These are phyloP conservation scores for Fusarium udum DNA, from an alignment of 2,329 filamentous ascomycete genomes.

Conservation along the genomic window DNA sequence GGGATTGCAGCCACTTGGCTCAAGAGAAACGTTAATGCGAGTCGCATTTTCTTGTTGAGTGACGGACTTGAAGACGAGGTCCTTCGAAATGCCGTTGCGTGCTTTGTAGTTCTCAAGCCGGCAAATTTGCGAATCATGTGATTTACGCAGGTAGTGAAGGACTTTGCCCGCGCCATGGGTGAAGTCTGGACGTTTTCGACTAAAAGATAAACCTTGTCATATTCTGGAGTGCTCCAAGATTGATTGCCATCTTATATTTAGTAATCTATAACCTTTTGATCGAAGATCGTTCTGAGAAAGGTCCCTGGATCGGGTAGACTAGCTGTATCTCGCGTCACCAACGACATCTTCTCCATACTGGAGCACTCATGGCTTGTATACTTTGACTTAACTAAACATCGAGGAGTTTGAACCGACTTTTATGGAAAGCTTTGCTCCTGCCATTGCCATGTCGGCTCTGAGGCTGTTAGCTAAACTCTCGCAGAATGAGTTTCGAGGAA, in stretches of 20 bases:
- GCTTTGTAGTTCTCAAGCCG: not conserved
- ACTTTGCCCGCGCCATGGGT: no score
- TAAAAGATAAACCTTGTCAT: not conserved
- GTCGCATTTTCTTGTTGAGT: no score
- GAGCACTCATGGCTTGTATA: not conserved
- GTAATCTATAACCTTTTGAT: not conserved
- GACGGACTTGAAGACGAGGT: not conserved
- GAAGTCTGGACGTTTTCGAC: not conserved
- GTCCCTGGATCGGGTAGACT: not conserved
- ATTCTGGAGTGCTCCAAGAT: not conserved
- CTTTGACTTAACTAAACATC: not conserved
- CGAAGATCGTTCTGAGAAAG: not conserved
- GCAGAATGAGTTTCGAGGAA: no score
- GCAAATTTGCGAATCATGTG: not conserved
- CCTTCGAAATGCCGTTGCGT: not conserved
- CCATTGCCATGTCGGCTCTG: not conserved
- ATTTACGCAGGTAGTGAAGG: not conserved
- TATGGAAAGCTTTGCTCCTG: accelerated
- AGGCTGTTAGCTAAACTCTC: not conserved
- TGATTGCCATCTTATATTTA: not conserved
- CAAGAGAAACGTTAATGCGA: not conserved
- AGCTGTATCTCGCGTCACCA: not conserved
- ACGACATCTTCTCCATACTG: accelerated
- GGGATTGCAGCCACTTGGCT: accelerated
- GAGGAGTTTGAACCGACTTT: not conserved